A percentile compares a stretch with the other conserved stretches of the same genome.
Evolutionary conservation across 371 early-diverging fungal genomes (phyloP).

Genomic region (Mucor saturninus): DNA sequence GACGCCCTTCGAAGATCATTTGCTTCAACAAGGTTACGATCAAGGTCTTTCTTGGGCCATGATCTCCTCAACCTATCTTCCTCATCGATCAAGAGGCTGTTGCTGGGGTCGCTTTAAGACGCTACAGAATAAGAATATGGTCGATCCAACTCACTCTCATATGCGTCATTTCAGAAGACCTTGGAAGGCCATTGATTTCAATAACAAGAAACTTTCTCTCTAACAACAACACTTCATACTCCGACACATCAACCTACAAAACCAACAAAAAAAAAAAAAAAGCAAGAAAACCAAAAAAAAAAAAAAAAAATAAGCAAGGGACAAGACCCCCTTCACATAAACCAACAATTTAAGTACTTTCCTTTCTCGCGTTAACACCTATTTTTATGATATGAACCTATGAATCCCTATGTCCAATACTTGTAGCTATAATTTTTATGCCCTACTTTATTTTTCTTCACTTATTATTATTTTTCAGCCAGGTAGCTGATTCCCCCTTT

Average conservation of each 20-base stretch:
- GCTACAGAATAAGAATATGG: conserved; percentile 41
- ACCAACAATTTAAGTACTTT: neutral
- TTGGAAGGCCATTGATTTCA: conserved; percentile 33
- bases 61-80: conserved; percentile 53
- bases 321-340: conserved; percentile 1
- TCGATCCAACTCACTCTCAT: conserved; percentile 33
- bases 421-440: conserved; percentile 2
- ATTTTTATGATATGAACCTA: conserved; percentile 6
- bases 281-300: conserved; percentile 12
- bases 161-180: conserved; percentile 34
- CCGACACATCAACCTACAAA: conserved; percentile 1
- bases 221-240: conserved; percentile 18
- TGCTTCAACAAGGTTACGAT: conserved; percentile 50
- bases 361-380: conserved; percentile 8
- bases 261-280: conserved; percentile 1
- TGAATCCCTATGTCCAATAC: neutral
- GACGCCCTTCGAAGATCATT: conserved; percentile 52
- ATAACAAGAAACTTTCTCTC: neutral
- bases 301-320: conserved; percentile 7
- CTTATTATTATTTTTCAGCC: conserved; percentile 10
- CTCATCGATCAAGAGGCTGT: conserved; percentile 54
- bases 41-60: conserved; percentile 57
- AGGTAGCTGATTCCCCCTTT: conserved; percentile 18
- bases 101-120: conserved; percentile 60
- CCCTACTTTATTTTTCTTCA: neutral